Evolutionary conservation across 2,329 filamentous ascomycete genomes (phyloP).

Genomic region (Xylariaceae sp.): DNA sequence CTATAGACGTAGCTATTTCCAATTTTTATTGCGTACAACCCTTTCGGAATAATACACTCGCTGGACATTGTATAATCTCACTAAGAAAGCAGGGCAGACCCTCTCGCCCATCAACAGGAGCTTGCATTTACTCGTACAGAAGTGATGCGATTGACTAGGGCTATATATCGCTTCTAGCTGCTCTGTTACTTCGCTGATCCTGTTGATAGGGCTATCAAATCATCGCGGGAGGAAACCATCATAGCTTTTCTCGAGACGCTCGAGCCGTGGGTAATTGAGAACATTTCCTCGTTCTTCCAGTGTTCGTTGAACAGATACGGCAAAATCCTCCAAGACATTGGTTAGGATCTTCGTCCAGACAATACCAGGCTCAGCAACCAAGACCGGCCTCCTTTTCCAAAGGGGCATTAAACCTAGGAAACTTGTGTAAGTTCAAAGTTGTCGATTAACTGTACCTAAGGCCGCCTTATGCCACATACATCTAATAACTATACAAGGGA

Average conservation of each 20-base stretch:
- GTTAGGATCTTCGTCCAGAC: slow-evolving; percentile 4
- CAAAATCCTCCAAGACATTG: slow-evolving; percentile 1
- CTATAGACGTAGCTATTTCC: background rate
- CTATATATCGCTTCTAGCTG: slow-evolving; percentile 28
- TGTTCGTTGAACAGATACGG: slow-evolving; percentile 10
- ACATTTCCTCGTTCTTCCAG: slow-evolving; percentile 15
- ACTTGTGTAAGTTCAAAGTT: background rate
- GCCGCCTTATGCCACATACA: background rate
- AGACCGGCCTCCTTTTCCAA: background rate
- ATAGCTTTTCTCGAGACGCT: slow-evolving; percentile 15
- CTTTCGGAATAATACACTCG: background rate
- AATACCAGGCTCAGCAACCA: slow-evolving; percentile 16
- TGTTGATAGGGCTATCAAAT: background rate
- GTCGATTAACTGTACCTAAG: background rate
- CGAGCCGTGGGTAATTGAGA: slow-evolving; percentile 29
- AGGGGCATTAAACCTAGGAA: slow-evolving; percentile 6
- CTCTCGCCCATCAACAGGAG: background rate
- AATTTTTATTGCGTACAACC: background rate
- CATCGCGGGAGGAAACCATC: too few relatives aligned
- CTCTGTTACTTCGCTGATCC: slow-evolving; percentile 12
- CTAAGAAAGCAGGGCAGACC: background rate
- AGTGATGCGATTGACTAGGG: slow-evolving; percentile 14
- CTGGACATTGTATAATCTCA: background rate
- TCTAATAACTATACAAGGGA: background rate
- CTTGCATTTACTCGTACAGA: slow-evolving; percentile 17